These are phyloP conservation scores for Panaeolus cyanescens DNA, from an alignment of 768 basidiomycete species.

Conservation along the genomic window DNA sequence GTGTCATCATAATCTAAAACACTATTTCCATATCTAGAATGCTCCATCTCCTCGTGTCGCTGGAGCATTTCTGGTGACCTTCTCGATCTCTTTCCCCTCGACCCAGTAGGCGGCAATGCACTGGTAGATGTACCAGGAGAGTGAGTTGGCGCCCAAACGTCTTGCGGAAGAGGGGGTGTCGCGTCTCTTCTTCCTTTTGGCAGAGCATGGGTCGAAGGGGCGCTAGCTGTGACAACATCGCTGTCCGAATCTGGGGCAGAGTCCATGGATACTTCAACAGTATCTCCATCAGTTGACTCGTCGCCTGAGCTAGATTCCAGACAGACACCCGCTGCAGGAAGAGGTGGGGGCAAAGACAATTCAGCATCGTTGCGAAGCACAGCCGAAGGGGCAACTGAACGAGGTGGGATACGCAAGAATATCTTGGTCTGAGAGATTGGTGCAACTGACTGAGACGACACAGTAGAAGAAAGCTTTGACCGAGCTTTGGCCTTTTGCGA, in stretches of 20 bases:
- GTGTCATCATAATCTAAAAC: neutral
- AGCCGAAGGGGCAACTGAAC: slow-evolving; percentile 2
- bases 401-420: slow-evolving; percentile 17
- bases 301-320: neutral
- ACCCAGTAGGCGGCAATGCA: neutral
- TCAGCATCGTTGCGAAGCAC: slow-evolving; percentile 6
- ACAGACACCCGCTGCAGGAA: neutral
- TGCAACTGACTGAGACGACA: neutral
- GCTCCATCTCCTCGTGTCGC: neutral
- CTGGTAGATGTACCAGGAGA: neutral
- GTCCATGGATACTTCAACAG: neutral
- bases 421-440: slow-evolving; percentile 6
- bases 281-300: neutral
- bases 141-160: neutral
- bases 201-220: neutral
- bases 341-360: slow-evolving; percentile 4
- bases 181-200: neutral
- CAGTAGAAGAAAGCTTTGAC: neutral
- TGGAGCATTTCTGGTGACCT: neutral
- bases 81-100: neutral
- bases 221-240: neutral
- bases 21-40: neutral
- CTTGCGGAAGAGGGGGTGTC: neutral
- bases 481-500: slow-evolving; percentile 1
- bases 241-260: neutral